phyloP scores from a whole-genome alignment of 1,284 basidiomycete species.

The Coriolopsis trogii region DNA sequence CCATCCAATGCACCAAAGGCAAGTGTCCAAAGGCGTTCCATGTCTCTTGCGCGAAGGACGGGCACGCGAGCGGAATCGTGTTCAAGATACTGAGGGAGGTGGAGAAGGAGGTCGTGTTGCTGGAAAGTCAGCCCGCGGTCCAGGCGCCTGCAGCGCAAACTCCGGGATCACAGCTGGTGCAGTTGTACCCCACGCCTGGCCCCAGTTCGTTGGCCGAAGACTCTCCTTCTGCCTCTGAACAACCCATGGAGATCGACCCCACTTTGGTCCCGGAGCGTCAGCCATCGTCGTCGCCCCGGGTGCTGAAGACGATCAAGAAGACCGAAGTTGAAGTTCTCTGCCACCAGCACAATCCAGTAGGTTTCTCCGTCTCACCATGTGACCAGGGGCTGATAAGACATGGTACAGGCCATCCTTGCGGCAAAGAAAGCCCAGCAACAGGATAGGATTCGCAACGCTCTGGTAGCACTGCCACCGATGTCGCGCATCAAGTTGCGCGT shows the following conservation, averaged over 20 bases:
- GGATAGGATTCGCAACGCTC: conserved; percentile 64
- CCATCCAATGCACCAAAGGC: conserved; percentile 92
- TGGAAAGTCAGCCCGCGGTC: conserved; percentile 38
- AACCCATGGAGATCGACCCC: conserved; percentile 19
- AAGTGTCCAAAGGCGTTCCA: conserved; percentile 95
- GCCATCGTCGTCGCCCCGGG: conserved; percentile 35
- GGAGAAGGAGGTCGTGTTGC: conserved; percentile 74
- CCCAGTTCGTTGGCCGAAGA: not conserved
- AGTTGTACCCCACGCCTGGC: conserved; percentile 1
- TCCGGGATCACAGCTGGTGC: conserved; percentile 9
- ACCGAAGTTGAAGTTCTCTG: conserved; percentile 76
- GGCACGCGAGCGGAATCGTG: conserved; percentile 52
- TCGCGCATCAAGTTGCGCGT: conserved; percentile 81
- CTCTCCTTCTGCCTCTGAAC: not conserved
- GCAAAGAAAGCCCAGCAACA: conserved; percentile 71
- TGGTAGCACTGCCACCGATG: conserved; percentile 69
- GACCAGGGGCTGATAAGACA: not conserved
- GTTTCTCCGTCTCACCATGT: conserved; percentile 32
- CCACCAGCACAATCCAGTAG: conserved; percentile 81
- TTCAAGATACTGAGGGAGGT: conserved; percentile 68
- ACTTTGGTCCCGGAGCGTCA: not conserved
- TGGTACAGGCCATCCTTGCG: conserved; percentile 64
- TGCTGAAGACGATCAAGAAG: conserved; percentile 71
- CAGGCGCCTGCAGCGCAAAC: not conserved
- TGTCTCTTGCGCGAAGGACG: conserved; percentile 83